phyloP scores from a whole-genome alignment of 768 basidiomycete species.

The Butyriboletus loyo region DNA sequence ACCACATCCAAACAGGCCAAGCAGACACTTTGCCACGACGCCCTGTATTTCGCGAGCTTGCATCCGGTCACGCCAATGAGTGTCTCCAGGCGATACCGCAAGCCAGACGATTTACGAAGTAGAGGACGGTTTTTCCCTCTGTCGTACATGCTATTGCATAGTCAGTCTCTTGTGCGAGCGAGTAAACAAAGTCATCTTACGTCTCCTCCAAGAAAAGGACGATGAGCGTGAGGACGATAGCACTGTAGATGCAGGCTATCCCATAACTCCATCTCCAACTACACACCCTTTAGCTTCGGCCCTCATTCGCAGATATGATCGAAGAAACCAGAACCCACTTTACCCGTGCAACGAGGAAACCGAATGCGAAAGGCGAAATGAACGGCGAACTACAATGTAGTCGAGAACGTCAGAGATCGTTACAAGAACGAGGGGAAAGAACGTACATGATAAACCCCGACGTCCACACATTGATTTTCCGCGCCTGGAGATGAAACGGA shows the following conservation, averaged over 20 bases:
- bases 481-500: conserved; percentile 53
- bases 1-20: conserved; percentile 37
- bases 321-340: conserved; percentile 18
- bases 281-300: neutral
- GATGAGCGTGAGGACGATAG: conserved; percentile 45
- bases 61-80: conserved; percentile 48
- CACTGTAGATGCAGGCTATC: conserved; percentile 47
- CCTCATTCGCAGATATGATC: no score
- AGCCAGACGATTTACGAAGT: conserved; percentile 23
- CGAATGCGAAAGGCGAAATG: conserved; percentile 29
- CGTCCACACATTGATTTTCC: conserved; percentile 53
- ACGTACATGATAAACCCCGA: conserved; percentile 51
- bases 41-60: conserved; percentile 44
- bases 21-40: conserved; percentile 36
- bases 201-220: conserved; percentile 50
- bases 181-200: conserved; percentile 24
- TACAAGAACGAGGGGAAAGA: conserved; percentile 35
- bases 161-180: neutral
- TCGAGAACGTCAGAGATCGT: conserved; percentile 18
- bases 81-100: conserved; percentile 43
- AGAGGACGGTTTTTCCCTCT: conserved; percentile 37
- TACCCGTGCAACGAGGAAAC: conserved; percentile 26
- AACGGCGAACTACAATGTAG: conserved; percentile 31
- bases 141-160: conserved; percentile 43
- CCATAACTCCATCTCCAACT: conserved; percentile 55